Conservation (phyloP, 768 basidiomycete species). For the Candolleomyces efflorescens region DNA sequence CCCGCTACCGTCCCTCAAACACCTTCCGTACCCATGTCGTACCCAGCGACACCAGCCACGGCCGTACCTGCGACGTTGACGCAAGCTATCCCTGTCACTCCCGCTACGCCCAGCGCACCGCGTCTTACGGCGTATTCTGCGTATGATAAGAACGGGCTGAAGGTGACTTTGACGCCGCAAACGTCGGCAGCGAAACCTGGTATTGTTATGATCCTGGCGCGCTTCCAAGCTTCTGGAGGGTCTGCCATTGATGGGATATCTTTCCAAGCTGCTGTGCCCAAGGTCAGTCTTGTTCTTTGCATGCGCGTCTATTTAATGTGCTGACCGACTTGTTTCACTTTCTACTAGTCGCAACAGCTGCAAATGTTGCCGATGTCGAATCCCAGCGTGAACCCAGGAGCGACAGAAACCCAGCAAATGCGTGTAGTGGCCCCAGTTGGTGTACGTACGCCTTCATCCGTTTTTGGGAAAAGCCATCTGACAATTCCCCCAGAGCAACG, state of each 20-base stretch:
- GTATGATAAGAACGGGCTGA: constrained; percentile 89
- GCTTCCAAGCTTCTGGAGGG: constrained; percentile 68
- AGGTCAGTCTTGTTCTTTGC: constrained; percentile 43
- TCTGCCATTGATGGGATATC: constrained; percentile 60
- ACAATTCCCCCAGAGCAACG: constrained; percentile 51
- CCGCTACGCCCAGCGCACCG: constrained; percentile 37
- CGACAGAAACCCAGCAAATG: constrained; percentile 93
- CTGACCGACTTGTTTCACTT: background rate
- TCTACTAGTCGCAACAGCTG: constrained; percentile 80
- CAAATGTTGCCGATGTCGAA: constrained; percentile 99
- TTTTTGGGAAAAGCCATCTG: background rate
- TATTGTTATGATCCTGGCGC: constrained; percentile 83
- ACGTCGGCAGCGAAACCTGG: constrained; percentile 79
- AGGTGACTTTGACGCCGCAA: constrained; percentile 87
- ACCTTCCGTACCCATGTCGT: constrained; percentile 15
- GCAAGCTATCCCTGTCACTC: constrained; percentile 23
- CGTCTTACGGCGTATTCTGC: constrained; percentile 74
- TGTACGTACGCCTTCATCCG: constrained; percentile 45
- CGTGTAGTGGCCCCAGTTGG: constrained; percentile 84
- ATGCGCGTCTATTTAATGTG: background rate
- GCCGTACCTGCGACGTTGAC: constrained; percentile 28
- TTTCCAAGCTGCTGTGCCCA: constrained; percentile 98
- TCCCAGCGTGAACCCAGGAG: constrained; percentile 68
- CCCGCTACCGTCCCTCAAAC: constrained; percentile 28
- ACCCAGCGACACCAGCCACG: constrained; percentile 20